Conservation (phyloP, 2,329 filamentous ascomycete genomes). For the Sporothrix dimorphospora region DNA sequence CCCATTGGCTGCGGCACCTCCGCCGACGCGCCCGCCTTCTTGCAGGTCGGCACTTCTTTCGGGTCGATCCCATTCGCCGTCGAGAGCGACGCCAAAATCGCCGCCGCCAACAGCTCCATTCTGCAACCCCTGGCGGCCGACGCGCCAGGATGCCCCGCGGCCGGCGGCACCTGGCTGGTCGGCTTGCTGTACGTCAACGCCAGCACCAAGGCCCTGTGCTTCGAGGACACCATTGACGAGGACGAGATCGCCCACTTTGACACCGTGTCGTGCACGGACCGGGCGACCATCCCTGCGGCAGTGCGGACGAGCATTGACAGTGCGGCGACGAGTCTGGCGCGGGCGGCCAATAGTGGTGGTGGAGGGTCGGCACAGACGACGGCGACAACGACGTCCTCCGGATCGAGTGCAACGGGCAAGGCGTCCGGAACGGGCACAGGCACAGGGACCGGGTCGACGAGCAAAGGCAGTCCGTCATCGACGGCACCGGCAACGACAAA, state of each 20-base stretch:
- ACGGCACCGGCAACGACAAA: not conserved
- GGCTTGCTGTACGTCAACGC: not conserved
- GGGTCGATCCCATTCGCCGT: not conserved
- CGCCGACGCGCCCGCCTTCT: not conserved
- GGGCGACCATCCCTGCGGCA: not conserved
- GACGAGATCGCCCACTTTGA: not conserved
- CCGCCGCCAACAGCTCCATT: not conserved
- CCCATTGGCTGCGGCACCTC: not conserved
- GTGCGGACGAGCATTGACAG: not conserved
- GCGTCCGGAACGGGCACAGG: not conserved
- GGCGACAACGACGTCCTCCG: not conserved
- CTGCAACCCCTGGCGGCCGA: not conserved
- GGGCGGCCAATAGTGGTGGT: not conserved
- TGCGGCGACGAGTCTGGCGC: not conserved
- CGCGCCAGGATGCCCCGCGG: not conserved
- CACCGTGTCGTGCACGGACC: slow-evolving; percentile 7
- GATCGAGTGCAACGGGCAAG: not conserved
- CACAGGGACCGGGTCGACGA: not conserved
- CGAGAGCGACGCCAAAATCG: not conserved
- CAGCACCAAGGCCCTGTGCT: not conserved
- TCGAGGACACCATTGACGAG: not conserved
- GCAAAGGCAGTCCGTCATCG: not conserved
- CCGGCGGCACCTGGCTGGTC: not conserved
- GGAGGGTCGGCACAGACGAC: not conserved
- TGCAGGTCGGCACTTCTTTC: not conserved